A percentile compares a stretch with the other conserved stretches of the same genome.
phyloP scores from a whole-genome alignment of 2,329 filamentous ascomycete species.

The Pochonia chlamydosporia region DNA sequence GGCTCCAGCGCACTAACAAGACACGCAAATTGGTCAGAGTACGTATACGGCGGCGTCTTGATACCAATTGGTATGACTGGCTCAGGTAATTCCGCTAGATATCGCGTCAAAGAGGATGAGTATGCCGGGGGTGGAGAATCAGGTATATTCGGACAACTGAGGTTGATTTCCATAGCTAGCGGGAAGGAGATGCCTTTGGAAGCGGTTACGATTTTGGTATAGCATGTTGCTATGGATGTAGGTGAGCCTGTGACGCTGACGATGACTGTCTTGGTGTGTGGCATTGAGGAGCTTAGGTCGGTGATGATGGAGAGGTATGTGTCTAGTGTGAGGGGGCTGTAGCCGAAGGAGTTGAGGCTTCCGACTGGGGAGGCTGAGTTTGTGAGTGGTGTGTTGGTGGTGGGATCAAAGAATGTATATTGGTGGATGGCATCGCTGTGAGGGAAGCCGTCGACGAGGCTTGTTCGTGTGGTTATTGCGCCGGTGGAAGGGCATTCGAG shows the following conservation, averaged over 20 bases:
- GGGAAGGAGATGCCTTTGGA: constrained; percentile 36
- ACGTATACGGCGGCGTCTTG: constrained; percentile 73
- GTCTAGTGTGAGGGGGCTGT: constrained; percentile 57
- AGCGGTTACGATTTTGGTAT: constrained; percentile 37
- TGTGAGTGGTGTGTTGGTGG: constrained; percentile 15
- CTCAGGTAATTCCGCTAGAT: constrained; percentile 44
- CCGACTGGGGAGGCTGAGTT: constrained; percentile 20
- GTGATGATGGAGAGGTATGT: constrained; percentile 54
- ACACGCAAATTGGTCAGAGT: constrained; percentile 56
- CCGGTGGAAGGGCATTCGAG: constrained; percentile 59
- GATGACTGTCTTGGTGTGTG: constrained; percentile 52
- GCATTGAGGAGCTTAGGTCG: constrained; percentile 28
- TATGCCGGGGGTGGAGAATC: constrained; percentile 67
- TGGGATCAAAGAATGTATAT: constrained; percentile 57
- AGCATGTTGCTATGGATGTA: constrained; percentile 51
- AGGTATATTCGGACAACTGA: constrained; percentile 72
- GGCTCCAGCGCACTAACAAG: constrained; percentile 45
- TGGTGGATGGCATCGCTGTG: constrained; percentile 58
- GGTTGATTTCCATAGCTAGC: constrained; percentile 69
- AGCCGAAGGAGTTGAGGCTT: constrained; percentile 67
- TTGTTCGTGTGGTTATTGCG: constrained; percentile 69
- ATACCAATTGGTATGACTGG: constrained; percentile 48
- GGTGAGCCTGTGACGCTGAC: constrained; percentile 65
- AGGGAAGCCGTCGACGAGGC: constrained; percentile 57
- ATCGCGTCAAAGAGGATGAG: constrained; percentile 40